Conservation (phyloP, 139 green algal genomes). For the Pleodorina starrii region DNA sequence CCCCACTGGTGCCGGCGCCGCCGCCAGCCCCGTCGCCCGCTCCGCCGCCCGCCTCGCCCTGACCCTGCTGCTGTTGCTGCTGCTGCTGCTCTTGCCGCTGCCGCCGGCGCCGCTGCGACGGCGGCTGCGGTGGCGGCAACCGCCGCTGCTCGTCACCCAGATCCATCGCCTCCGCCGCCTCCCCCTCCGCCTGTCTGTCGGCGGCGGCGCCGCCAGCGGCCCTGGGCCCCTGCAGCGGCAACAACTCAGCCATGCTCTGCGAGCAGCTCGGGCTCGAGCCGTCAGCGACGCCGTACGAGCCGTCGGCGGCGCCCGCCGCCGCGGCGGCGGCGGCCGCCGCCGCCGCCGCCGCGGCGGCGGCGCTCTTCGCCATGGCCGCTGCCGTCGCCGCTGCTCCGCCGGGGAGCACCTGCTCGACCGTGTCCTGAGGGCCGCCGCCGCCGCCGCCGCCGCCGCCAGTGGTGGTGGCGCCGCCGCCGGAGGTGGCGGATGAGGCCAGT, state of each 20-base stretch:
- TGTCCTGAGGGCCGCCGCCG: not conserved
- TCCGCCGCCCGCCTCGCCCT: too few species aligned
- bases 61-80: not conserved
- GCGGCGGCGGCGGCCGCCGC: not conserved
- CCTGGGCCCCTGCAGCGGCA: not conserved
- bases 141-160: not conserved
- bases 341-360: not conserved
- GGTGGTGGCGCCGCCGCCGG: not conserved
- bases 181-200: not conserved
- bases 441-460: not conserved
- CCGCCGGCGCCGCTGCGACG: not conserved
- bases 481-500: slow-evolving; percentile 26
- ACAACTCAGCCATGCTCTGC: slow-evolving; percentile 1
- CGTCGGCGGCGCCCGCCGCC: not conserved
- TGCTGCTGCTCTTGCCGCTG: not conserved
- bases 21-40: too few species aligned
- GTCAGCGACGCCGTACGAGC: slow-evolving; percentile 1
- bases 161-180: not conserved
- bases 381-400: not conserved
- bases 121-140: not conserved
- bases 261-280: slow-evolving; percentile 26
- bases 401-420: slow-evolving; percentile 13
- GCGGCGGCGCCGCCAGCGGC: not conserved
- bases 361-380: not conserved
- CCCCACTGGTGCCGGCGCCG: not conserved